A percentile compares a stretch with the other conserved stretches of the same genome.
Evolutionary conservation across 2,329 filamentous ascomycete genomes (phyloP).

Genomic region (Macrophomina phaseolina): DNA sequence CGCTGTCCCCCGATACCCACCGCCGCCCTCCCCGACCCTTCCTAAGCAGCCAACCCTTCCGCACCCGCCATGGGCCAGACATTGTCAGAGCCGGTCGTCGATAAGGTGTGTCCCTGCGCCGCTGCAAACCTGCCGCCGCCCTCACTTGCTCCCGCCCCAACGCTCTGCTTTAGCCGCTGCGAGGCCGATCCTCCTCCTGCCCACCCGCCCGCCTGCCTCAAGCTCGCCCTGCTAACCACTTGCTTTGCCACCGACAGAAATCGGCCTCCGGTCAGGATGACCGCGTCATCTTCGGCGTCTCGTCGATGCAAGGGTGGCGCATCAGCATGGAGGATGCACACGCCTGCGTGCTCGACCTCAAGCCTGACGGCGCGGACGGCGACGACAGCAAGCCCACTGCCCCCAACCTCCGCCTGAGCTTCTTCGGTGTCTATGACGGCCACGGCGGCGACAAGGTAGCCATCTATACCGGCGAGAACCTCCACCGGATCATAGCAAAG

Average conservation of each 20-base stretch:
- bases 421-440: slow-evolving; percentile 98
- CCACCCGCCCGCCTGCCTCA: slow-evolving; percentile 7
- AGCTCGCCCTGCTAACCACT: slow-evolving; percentile 13
- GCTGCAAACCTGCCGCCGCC: slow-evolving; percentile 32
- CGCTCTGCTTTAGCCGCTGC: neutral
- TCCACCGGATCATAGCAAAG: slow-evolving; percentile 92
- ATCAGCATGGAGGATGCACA: slow-evolving; percentile 99
- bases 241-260: slow-evolving; percentile 59
- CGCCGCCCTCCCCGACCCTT: slow-evolving; percentile 22
- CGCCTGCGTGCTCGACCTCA: slow-evolving; percentile 84
- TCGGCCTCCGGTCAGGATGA: slow-evolving; percentile 93
- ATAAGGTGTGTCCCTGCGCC: slow-evolving; percentile 73
- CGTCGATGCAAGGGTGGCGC: slow-evolving; percentile 99
- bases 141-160: slow-evolving; percentile 6
- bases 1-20: slow-evolving; percentile 25
- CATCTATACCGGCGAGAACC: slow-evolving; percentile 86
- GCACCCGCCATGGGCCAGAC: slow-evolving; percentile 84
- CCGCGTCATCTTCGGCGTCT: slow-evolving; percentile 88
- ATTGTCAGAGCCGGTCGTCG: slow-evolving; percentile 96
- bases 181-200: neutral
- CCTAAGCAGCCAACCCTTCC: neutral
- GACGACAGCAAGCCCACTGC: slow-evolving; percentile 62
- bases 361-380: slow-evolving; percentile 62
- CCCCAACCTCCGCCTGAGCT: slow-evolving; percentile 78
- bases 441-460: slow-evolving; percentile 98